phyloP scores from a whole-genome alignment of 129 eudicot species.

The Tanacetum coccineum region DNA sequence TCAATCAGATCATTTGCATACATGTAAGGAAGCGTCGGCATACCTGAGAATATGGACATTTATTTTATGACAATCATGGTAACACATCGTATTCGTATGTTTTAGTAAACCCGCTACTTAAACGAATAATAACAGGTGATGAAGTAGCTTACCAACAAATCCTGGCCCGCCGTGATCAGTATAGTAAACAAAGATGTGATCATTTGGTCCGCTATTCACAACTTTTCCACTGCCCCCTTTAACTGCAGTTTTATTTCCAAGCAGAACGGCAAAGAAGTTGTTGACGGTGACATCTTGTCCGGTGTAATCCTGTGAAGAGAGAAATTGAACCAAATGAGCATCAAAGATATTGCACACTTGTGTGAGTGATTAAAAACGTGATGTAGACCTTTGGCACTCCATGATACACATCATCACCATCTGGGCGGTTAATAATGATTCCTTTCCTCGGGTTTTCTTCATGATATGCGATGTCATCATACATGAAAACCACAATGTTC shows the following conservation, averaged over 20 bases:
- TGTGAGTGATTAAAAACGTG: too few relatives aligned
- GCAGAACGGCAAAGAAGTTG: conserved; percentile 75
- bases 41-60: too few relatives aligned
- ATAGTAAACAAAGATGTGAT: conserved; percentile 79
- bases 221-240: conserved; percentile 95
- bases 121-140: background rate
- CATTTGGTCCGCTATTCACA: conserved; percentile 88
- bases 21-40: too few relatives aligned
- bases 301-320: conserved; percentile 64
- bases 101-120: background rate
- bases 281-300: conserved; percentile 61
- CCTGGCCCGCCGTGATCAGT: conserved; percentile 97
- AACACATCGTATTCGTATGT: background rate
- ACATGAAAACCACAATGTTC: conserved; percentile 85
- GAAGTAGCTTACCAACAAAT: conserved; percentile 72
- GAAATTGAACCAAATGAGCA: conserved; percentile 24
- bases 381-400: background rate
- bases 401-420: conserved; percentile 63
- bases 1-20: too few relatives aligned
- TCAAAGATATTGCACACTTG: conserved; percentile 4
- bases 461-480: conserved; percentile 77
- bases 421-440: conserved; percentile 71
- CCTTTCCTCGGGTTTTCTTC: conserved; percentile 86
- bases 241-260: conserved; percentile 72
- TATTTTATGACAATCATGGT: background rate